These are phyloP conservation scores for Solanum virginianum DNA, from an alignment of 257 asterid species.

Conservation along the genomic window DNA sequence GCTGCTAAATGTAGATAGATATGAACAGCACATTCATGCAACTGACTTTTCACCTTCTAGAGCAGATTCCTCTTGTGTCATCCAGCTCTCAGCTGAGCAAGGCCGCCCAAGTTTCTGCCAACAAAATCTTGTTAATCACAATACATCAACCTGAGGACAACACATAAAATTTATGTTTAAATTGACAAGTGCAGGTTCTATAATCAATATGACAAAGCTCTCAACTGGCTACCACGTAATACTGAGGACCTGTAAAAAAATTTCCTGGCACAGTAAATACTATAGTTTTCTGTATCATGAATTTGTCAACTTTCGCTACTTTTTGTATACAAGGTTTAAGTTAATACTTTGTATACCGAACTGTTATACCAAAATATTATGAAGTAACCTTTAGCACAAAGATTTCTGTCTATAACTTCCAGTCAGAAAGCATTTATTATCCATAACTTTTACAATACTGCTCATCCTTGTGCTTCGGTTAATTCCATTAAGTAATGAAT, in stretches of 20 bases:
- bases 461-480: not conserved
- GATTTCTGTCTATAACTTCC: not conserved
- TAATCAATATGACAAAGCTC: not conserved
- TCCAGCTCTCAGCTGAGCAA: constrained; percentile 14
- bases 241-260: not conserved
- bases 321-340: not conserved
- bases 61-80: not conserved
- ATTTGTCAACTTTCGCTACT: not conserved
- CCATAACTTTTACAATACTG: not conserved
- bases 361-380: not conserved
- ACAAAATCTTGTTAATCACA: not conserved
- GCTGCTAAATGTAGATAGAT: not conserved
- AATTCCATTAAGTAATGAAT: not conserved
- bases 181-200: not conserved
- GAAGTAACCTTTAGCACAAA: not conserved
- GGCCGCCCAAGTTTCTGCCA: constrained; percentile 42
- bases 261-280: not conserved
- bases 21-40: not conserved
- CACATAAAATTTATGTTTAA: not conserved
- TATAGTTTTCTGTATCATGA: not conserved
- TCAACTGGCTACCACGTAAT: not conserved
- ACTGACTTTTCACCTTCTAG: not conserved
- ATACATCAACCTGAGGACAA: not conserved
- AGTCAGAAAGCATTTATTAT: not conserved
- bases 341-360: not conserved